Base-by-base conservation (phyloP, 352 stramenopile species). In the Globisporangium barbulae region DNA sequence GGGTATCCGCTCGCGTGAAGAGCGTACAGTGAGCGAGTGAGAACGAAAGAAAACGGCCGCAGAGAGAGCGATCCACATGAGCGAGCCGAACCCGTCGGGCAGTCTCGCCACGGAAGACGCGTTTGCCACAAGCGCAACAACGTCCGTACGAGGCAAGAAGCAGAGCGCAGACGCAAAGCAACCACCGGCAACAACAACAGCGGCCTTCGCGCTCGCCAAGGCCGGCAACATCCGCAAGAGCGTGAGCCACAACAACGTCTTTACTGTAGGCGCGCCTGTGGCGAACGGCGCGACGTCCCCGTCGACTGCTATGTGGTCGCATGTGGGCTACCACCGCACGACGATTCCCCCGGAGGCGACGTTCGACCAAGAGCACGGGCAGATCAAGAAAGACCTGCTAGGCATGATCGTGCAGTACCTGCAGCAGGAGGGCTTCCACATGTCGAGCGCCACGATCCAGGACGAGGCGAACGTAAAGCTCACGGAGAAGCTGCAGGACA, bases 391-490 rank as follows among this genome's bases (percentile, higher is more conserved):
- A 53, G 88, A 95, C 61, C 65, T 96, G 49, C 73, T 96, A 25
- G 78, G 79, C 4, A 82, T 96, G 63, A 96, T 96, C 66, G 86
- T 85, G 31, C 86, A 94, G 74, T 96, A 95, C 67, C 65, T 96
- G 13, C 83, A 95, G 62, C 70, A 89, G 19, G 82, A 94, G 70
- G 86, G 85, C 8, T 91, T 93, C 52, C 65, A 78, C 42, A 84
- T 92, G 67, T 86, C 85, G 21, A 93, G 85, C 63, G 81, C 86
- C 21, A 95, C 87, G 42, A 89, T 96, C 59, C 84, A 95, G 67
- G 88, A 96, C 68, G 88, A 95, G 63, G 79, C 88, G 42, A 94
- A 95, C 50, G 83, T 96, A 39, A 93, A 93, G 64, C 67, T 90
- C 21, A 71, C 86, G 33, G 83, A 90, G 19, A 74, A 82, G 44